Percentiles rank a stretch among this genome's conserved stretches.
Conservation (phyloP, 805 yeast species). For the Saturnispora besseyi region DNA sequence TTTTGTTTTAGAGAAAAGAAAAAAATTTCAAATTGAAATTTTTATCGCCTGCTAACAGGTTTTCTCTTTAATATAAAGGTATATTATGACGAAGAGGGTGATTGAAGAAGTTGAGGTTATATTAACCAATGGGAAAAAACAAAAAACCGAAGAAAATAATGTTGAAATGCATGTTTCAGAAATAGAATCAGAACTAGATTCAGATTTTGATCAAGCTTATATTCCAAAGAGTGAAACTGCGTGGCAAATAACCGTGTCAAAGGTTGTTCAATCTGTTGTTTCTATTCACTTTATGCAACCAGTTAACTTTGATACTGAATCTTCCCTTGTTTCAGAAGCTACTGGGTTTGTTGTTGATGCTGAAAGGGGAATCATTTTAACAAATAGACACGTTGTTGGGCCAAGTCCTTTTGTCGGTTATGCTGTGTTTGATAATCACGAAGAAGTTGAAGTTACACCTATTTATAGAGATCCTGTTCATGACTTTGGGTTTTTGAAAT, state of each 20-base stretch:
- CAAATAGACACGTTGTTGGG: constrained; percentile 92
- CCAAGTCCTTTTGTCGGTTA: constrained; percentile 92
- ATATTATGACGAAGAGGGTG: background rate
- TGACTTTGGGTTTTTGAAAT: constrained; percentile 84
- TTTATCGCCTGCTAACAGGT: background rate
- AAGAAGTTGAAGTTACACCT: constrained; percentile 79
- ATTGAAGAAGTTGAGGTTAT: background rate
- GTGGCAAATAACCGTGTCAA: constrained; percentile 78
- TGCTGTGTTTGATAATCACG: constrained; percentile 90
- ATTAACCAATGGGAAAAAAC: background rate
- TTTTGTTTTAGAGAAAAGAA: background rate
- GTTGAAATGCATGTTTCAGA: background rate
- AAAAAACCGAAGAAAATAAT: background rate
- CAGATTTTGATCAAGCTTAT: constrained; percentile 6
- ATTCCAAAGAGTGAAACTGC: constrained; percentile 22
- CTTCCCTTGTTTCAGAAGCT: constrained; percentile 78
- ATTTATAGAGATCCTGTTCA: constrained; percentile 91
- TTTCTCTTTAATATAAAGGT: background rate
- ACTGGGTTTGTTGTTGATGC: constrained; percentile 92
- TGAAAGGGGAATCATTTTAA: constrained; percentile 69
- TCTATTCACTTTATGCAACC: constrained; percentile 84
- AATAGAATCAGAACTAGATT: background rate
- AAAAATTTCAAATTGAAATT: background rate
- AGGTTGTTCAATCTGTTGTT: constrained; percentile 78
- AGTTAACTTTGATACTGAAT: constrained; percentile 79